Base-by-base conservation (phyloP, 495 filamentous ascomycete genomes). In the Aspergillus asperescens region DNA sequence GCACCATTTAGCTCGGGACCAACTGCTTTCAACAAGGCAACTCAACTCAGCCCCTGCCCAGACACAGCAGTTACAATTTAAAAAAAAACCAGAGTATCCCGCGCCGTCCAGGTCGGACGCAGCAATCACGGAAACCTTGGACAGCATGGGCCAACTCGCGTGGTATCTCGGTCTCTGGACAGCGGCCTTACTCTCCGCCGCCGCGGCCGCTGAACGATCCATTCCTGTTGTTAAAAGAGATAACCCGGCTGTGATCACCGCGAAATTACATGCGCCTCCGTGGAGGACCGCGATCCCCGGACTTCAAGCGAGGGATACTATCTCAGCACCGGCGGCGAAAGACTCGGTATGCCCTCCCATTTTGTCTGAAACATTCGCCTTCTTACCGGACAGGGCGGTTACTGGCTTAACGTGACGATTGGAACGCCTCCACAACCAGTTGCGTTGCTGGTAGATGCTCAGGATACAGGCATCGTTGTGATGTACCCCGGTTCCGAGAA, bases 371-470 rank as follows among this genome's bases (percentile, higher is more conserved):
- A 22, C 7, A 20, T 40, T 48, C 25, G 28, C 28, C 22, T 37
- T 22, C 45, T 48, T 6, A 48, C 32, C 15, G 35, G 25, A 48
- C 45, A 48, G 45, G 27, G 29, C 45, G 20, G 29, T 13, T 48
- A 48, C 45, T 34, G 28, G 25, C 28, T 48, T 9, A 48, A 48
- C 15, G 32, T 48, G 15, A 19, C 45, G 27, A 48, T 48, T 13
- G 45, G 45, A 31, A 48, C 45, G 20, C 45, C 45, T n/a, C 45
- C 45, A 19, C 45, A 48, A 34, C 45, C 45, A 23, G 18, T 48
- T 7, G 45, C 45, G 7, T 23, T 48, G 45, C 27, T 48, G 45
- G 45, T 48, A 5, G 29, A 48, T 20, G 32, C 29, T n/a, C 45
- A 19, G 27, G 9, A 3, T 34, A 12, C 25, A 16, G 28, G 27